Conservation (phyloP, 2,329 filamentous ascomycete genomes). For the Fusarium staphyleae region DNA sequence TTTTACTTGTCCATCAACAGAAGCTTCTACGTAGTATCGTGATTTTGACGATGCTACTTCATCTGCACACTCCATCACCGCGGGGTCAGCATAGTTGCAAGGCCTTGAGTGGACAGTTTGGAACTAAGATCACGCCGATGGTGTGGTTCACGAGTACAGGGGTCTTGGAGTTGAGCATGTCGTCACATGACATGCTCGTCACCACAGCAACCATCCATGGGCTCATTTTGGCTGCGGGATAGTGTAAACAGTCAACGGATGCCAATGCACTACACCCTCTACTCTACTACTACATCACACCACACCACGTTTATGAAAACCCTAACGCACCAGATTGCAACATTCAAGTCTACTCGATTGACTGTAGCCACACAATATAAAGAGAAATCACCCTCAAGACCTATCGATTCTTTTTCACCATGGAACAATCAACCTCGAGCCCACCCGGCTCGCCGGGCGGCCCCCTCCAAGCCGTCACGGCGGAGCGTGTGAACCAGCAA, state of each 20-base stretch:
- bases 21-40: constrained; percentile 40
- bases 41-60: constrained; percentile 26
- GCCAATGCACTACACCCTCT: constrained; percentile 5
- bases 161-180: neutral
- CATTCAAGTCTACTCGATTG: constrained; percentile 18
- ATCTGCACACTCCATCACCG: constrained; percentile 24
- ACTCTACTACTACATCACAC: constrained; percentile 5
- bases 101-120: constrained; percentile 22
- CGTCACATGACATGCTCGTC: constrained; percentile 30
- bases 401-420: constrained; percentile 12
- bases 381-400: constrained; percentile 3
- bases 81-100: constrained; percentile 33
- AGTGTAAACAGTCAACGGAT: constrained; percentile 37
- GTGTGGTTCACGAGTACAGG: neutral
- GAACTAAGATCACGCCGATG: constrained; percentile 23
- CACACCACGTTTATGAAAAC: constrained; percentile 4
- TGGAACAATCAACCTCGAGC: constrained; percentile 49
- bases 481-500: constrained; percentile 67
- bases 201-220: constrained; percentile 23
- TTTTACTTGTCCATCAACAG: constrained; percentile 25
- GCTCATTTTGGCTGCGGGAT: constrained; percentile 29
- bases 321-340: constrained; percentile 23
- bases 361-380: constrained; percentile 8
- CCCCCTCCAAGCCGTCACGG: constrained; percentile 67
- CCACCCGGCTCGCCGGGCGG: constrained; percentile 62